phyloP scores from a whole-genome alignment of 805 yeast genomes.

The Candida rishiriensis region DNA sequence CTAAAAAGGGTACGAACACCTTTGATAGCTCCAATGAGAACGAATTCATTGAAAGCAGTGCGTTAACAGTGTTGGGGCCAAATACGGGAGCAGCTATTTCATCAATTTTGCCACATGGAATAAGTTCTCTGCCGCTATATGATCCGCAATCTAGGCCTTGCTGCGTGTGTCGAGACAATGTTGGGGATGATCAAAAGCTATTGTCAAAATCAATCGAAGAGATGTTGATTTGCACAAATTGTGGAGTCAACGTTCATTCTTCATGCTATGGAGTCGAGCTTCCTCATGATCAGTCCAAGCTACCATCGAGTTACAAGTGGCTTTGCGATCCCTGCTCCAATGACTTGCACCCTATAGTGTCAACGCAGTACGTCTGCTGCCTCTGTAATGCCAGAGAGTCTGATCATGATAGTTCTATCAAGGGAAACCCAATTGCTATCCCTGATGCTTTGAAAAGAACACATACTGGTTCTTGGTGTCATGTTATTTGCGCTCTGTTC shows the following conservation, averaged over 20 bases:
- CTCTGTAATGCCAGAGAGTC: slow-evolving; percentile 58
- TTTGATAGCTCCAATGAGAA: no score
- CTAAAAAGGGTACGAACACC: no score
- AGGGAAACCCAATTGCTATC: slow-evolving; percentile 35
- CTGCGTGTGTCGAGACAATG: slow-evolving; percentile 48
- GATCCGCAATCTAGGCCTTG: slow-evolving; percentile 38
- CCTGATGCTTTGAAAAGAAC: slow-evolving; percentile 75
- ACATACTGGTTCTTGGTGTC: slow-evolving; percentile 68
- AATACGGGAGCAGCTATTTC: slow-evolving; percentile 4
- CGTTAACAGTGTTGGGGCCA: not conserved
- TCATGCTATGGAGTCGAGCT: slow-evolving; percentile 57
- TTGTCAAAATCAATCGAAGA: slow-evolving; percentile 24
- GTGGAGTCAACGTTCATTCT: slow-evolving; percentile 68
- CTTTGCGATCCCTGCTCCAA: slow-evolving; percentile 76
- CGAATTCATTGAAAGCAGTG: no score
- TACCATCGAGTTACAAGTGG: slow-evolving; percentile 49
- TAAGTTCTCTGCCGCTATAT: slow-evolving; percentile 13
- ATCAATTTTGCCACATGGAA: no score
- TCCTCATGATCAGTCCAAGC: slow-evolving; percentile 3
- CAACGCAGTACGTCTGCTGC: slow-evolving; percentile 57
- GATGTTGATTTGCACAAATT: slow-evolving; percentile 52
- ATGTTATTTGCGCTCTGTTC: slow-evolving; percentile 65
- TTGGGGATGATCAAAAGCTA: slow-evolving; percentile 17
- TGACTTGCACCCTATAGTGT: slow-evolving; percentile 54
- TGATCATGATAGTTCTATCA: slow-evolving; percentile 41